A percentile compares a stretch with the other conserved stretches of the same genome.
These are phyloP conservation scores for Penicillium paneum DNA, from an alignment of 2,329 filamentous ascomycete genomes.

Conservation along the genomic window DNA sequence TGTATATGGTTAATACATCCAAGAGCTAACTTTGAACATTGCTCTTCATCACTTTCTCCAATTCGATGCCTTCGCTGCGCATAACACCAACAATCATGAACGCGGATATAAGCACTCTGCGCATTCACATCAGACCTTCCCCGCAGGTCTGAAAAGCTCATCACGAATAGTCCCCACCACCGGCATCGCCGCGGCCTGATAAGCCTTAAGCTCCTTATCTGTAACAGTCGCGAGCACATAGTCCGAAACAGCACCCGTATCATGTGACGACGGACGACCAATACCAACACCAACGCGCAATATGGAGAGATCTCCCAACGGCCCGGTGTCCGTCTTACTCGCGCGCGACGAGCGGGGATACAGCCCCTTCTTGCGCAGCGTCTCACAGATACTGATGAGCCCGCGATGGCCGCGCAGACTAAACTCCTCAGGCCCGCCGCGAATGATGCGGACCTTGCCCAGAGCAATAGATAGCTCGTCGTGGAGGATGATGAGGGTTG, in stretches of 20 bases:
- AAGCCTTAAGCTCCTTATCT: conserved; percentile 46
- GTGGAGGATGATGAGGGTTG: conserved; percentile 71
- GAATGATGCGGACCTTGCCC: conserved; percentile 63
- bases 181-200: conserved; percentile 50
- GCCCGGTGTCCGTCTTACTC: neutral
- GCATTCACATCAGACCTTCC: neutral
- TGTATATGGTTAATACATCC: conserved; percentile 14
- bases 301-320: conserved; percentile 36
- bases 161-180: conserved; percentile 54
- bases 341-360: conserved; percentile 33
- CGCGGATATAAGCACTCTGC: neutral
- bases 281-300: conserved; percentile 77
- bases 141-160: conserved; percentile 37
- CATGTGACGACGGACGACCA: conserved; percentile 69
- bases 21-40: conserved; percentile 7
- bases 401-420: conserved; percentile 73
- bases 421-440: conserved; percentile 51
- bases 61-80: neutral
- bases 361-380: conserved; percentile 46
- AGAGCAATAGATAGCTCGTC: conserved; percentile 78
- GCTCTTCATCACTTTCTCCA: neutral
- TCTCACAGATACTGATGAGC: conserved; percentile 62
- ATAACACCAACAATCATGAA: neutral
- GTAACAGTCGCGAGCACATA: conserved; percentile 75
- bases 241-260: conserved; percentile 63